Evolutionary conservation across 106 monocot species (phyloP).

Genomic region (Allium fistulosum): DNA sequence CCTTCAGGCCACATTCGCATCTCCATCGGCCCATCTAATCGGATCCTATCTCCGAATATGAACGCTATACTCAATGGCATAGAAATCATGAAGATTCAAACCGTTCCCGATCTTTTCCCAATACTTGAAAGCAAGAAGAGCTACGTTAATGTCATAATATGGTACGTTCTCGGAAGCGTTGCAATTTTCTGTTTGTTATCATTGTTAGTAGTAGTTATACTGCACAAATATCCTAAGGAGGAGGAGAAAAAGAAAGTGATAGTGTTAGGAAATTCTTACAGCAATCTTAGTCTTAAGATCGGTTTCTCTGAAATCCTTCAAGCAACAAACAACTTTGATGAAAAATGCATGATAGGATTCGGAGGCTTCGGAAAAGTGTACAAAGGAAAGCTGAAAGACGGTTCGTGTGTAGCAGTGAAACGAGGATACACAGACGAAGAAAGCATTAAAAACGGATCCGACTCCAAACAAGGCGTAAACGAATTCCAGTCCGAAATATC

Average conservation of each 20-base stretch:
- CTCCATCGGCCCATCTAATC: conserved; percentile 22
- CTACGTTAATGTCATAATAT: neutral
- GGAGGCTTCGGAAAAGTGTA: conserved; percentile 69
- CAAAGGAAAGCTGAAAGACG: conserved; percentile 38
- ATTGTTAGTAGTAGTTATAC: neutral
- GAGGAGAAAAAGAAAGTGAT: conserved; percentile 6
- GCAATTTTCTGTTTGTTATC: neutral
- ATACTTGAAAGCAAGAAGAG: neutral
- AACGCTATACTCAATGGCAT: conserved; percentile 55
- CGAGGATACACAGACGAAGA: conserved; percentile 26
- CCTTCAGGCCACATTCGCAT: conserved; percentile 15
- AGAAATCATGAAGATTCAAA: conserved; percentile 44
- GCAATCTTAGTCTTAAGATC: conserved; percentile 35
- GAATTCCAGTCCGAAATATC: conserved; percentile 58
- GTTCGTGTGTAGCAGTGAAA: conserved; percentile 51
- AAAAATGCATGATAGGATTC: conserved; percentile 23
- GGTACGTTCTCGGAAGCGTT: conserved; percentile 15
- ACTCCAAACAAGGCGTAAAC: conserved; percentile 35
- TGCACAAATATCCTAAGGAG: neutral
- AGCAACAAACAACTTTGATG: conserved; percentile 43
- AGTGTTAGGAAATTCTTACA: neutral
- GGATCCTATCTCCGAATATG: neutral
- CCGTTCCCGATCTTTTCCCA: neutral
- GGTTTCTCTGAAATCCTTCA: conserved; percentile 26
- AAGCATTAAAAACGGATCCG: conserved; percentile 26